These are phyloP conservation scores for Byssothecium circinans DNA, from an alignment of 2,329 filamentous ascomycete species.

Conservation along the genomic window DNA sequence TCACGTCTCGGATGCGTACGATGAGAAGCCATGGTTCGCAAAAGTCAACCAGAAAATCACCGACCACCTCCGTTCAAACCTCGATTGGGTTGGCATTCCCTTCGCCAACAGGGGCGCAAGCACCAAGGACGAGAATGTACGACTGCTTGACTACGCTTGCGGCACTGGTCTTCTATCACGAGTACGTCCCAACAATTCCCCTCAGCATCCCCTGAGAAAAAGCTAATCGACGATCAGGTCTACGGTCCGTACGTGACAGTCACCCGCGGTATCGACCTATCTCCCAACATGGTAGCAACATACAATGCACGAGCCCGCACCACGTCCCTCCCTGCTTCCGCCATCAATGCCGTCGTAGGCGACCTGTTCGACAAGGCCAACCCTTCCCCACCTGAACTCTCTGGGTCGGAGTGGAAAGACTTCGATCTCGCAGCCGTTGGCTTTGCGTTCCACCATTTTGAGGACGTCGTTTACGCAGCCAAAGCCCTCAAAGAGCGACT, in stretches of 20 bases:
- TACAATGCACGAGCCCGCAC: conserved; percentile 63
- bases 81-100: conserved; percentile 64
- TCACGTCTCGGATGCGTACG: conserved; percentile 58
- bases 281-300: conserved; percentile 67
- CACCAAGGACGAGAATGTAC: conserved; percentile 43
- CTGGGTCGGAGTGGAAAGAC: conserved; percentile 33
- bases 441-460: conserved; percentile 53
- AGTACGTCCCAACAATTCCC: conserved; percentile 54
- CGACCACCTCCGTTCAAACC: conserved; percentile 54
- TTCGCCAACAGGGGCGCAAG: conserved; percentile 48
- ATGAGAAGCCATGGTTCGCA: conserved; percentile 55
- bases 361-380: conserved; percentile 40
- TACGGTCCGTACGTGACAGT: conserved; percentile 64
- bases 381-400: conserved; percentile 23
- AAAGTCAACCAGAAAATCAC: conserved; percentile 59
- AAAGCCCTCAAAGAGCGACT: conserved; percentile 63
- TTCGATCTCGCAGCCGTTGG: conserved; percentile 50
- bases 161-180: conserved; percentile 68
- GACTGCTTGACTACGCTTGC: conserved; percentile 75
- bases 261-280: conserved; percentile 69
- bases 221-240: conserved; percentile 45
- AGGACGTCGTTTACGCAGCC: conserved; percentile 63
- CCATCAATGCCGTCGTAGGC: conserved; percentile 33
- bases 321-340: conserved; percentile 16
- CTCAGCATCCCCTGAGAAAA: background rate